Percentiles rank a stretch among this genome's conserved stretches.
phyloP scores from a whole-genome alignment of 352 stramenopile genomes.

The Pythium rishiriense region DNA sequence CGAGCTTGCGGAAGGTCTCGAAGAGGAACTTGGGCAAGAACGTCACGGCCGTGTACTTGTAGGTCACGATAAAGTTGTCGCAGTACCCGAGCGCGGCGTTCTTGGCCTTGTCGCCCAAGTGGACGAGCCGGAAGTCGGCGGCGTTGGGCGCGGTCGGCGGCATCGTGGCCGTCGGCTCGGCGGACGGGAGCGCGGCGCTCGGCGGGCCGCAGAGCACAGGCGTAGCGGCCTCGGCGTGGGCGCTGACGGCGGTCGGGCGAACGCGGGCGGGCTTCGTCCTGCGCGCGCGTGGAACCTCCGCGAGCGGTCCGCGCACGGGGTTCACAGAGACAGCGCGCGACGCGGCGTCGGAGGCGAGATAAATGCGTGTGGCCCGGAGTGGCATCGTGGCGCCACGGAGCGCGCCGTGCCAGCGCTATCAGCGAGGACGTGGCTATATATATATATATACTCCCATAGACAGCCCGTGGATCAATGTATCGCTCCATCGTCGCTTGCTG shows the following conservation, averaged over 20 bases:
- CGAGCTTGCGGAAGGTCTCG: constrained; percentile 89
- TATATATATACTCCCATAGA: not conserved
- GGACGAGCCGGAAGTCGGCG: constrained; percentile 56
- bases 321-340: not conserved
- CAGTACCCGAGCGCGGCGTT: constrained; percentile 69
- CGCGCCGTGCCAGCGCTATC: not conserved
- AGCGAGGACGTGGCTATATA: too few relatives aligned
- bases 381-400: too few relatives aligned
- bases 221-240: not conserved
- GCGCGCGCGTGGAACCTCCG: constrained; percentile 8
- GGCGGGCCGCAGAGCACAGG: constrained; percentile 5
- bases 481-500: not conserved
- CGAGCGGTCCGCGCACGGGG: not conserved
- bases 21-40: constrained; percentile 93
- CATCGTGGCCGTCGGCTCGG: constrained; percentile 16
- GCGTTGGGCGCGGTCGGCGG: constrained; percentile 13
- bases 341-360: constrained; percentile 5
- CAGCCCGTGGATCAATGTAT: not conserved
- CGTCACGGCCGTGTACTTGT: constrained; percentile 88
- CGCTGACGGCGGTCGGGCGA: not conserved
- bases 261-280: constrained; percentile 12
- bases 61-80: constrained; percentile 91
- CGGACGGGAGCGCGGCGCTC: not conserved
- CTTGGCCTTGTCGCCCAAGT: constrained; percentile 53
- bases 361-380: constrained; percentile 2